Evolutionary conservation across 2,329 filamentous ascomycete species (phyloP).

Genomic region (Mariannaea elegans): DNA sequence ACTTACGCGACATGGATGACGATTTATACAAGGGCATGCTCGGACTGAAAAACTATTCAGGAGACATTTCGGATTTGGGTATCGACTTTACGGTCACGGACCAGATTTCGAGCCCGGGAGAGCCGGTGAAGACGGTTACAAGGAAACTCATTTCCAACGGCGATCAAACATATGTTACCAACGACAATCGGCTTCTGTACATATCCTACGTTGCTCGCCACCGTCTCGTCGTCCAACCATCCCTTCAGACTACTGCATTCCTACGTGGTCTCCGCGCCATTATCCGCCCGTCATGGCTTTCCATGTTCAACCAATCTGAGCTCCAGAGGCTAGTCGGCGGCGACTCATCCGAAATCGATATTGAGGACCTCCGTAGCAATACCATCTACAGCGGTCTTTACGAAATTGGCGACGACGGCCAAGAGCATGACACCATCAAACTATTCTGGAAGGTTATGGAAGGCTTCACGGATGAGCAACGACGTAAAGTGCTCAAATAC

Average conservation of each 20-base stretch:
- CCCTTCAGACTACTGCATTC: conserved; percentile 86
- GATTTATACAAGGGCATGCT: conserved; percentile 87
- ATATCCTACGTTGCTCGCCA: conserved; percentile 92
- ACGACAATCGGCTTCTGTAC: conserved; percentile 92
- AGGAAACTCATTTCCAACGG: conserved; percentile 81
- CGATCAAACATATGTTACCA: conserved; percentile 81
- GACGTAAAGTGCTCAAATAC: conserved; percentile 90
- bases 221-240: conserved; percentile 82
- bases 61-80: conserved; percentile 74
- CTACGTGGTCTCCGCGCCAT: conserved; percentile 86
- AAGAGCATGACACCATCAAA: conserved; percentile 85
- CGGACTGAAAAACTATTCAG: conserved; percentile 84
- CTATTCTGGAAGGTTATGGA: conserved; percentile 94
- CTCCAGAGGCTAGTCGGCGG: conserved; percentile 93
- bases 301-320: conserved; percentile 98
- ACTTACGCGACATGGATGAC: conserved; percentile 90
- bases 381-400: conserved; percentile 91
- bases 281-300: conserved; percentile 91
- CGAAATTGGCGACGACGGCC: conserved; percentile 83
- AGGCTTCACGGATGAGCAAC: conserved; percentile 76
- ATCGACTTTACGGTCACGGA: conserved; percentile 93
- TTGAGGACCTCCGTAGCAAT: conserved; percentile 84
- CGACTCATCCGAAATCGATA: conserved; percentile 84
- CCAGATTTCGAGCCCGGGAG: conserved; percentile 57
- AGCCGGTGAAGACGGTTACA: conserved; percentile 69